A percentile compares a stretch with the other conserved stretches of the same genome.
Conservation (phyloP, 2,329 filamentous ascomycete genomes). For the Fusarium bulbicola region DNA sequence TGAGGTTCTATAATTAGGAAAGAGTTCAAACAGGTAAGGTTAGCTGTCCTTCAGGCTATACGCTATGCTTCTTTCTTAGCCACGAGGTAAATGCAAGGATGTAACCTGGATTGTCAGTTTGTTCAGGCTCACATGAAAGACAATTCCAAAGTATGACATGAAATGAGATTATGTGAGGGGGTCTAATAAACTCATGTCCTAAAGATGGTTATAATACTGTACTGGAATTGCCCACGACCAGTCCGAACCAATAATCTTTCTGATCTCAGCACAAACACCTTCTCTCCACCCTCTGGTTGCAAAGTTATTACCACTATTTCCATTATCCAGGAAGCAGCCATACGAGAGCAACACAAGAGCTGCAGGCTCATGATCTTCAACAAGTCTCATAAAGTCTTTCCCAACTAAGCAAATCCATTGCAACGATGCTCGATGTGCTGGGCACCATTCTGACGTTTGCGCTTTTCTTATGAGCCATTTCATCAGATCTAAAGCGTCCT, state of each 20-base stretch:
- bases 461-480: not conserved
- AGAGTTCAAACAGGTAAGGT: rapidly evolving
- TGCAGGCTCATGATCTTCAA: not conserved
- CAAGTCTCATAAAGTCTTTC: not conserved
- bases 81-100: too few species aligned
- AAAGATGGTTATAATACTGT: too few species aligned
- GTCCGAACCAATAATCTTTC: not conserved
- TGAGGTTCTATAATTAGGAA: rapidly evolving
- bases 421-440: not conserved
- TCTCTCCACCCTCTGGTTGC: not conserved
- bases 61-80: rapidly evolving
- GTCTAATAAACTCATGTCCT: rapidly evolving
- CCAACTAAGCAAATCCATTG: not conserved
- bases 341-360: not conserved
- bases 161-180: too few species aligned
- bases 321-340: not conserved
- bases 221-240: not conserved
- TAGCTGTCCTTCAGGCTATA: too few species aligned
- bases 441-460: not conserved
- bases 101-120: too few species aligned
- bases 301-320: not conserved
- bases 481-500: not conserved
- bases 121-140: too few species aligned
- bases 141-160: rapidly evolving
- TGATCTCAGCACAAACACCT: not conserved